These are phyloP conservation scores for Raphanus raphanistrum DNA, from an alignment of 345 rosid species.

Conservation along the genomic window DNA sequence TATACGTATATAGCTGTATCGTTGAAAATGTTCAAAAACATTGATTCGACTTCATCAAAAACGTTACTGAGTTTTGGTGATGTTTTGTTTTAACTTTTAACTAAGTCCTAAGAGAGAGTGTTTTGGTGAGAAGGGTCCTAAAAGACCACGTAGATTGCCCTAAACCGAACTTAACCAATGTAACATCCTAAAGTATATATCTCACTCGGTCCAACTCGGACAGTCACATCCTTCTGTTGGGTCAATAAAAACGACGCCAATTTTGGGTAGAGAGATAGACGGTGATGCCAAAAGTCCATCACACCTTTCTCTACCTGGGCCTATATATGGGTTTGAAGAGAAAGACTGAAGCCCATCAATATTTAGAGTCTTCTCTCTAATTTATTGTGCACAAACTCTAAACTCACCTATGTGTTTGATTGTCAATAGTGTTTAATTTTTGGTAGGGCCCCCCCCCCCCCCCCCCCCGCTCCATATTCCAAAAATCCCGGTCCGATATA, in stretches of 20 bases:
- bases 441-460: neutral
- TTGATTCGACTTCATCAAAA: slow-evolving; percentile 4
- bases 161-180: slow-evolving; percentile 45
- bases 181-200: slow-evolving; percentile 38
- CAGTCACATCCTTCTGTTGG: slow-evolving; percentile 39
- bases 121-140: neutral
- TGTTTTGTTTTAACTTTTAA: too few species aligned
- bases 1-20: slow-evolving; percentile 9
- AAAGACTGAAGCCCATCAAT: neutral
- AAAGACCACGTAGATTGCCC: slow-evolving; percentile 51
- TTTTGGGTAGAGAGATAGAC: neutral
- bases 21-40: slow-evolving; percentile 9
- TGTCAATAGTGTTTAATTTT: neutral
- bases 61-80: slow-evolving; percentile 2
- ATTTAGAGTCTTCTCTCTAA: neutral
- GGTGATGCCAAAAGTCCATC: neutral
- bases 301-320: neutral
- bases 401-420: neutral
- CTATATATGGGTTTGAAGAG: neutral
- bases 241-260: neutral
- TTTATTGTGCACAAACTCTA: neutral
- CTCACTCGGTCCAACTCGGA: slow-evolving; percentile 41
- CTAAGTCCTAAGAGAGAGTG: neutral
- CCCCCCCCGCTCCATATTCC: too few species aligned
- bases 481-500: neutral